Base-by-base conservation (phyloP, 768 basidiomycete genomes). In the Mycena vitilis region DNA sequence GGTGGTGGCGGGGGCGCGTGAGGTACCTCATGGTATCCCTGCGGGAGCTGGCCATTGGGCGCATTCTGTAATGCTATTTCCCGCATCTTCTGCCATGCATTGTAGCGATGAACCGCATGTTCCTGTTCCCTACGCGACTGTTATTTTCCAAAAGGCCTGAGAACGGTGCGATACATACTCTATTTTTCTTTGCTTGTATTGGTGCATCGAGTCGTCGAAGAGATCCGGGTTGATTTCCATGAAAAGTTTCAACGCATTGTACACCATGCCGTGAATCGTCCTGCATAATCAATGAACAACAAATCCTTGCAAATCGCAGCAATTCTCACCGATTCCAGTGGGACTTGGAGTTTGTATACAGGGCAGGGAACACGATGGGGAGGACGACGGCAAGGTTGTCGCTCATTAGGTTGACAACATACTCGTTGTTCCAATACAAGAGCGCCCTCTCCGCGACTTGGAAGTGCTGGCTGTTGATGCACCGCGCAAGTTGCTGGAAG, bases 351-450 rank as follows among this genome's bases (percentile, higher is more conserved):
- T 98, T 99, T 48, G 91, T 91, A 79, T 97, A 98, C 70, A 99
- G 81, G 9, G 96, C 93, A 36, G 97, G 95, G 84, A 99, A 99
- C 58, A 99, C 96, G 75, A 99, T 95, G 9, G 98, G 98, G 37
- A 99, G 86, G 66, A 99, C 89, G 69, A 91, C 80, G 25, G 88
- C 80, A 71, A 99, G 86, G 78, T 99, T 99, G 75, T 99, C 96
- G 79, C 95, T 95, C 95, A 99, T 99, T 60, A 99, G 88, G 80
- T 98, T 99, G 74, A 99, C 95, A 72, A 99, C 96, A 81, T 99
- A 99, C 82, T 99, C 98, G 82, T 99, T 99, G 83, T 99, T 98
- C 98, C 98, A 99, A 79, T 98, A 99, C 73, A 98, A 87, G 67
- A 99, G 81, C 4, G 97, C 97, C 49, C 98, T 89, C 80, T 99